A percentile compares a stretch with the other conserved stretches of the same genome.
Conservation (phyloP, 1,284 basidiomycete genomes). For the Xerocomus amazonicus region DNA sequence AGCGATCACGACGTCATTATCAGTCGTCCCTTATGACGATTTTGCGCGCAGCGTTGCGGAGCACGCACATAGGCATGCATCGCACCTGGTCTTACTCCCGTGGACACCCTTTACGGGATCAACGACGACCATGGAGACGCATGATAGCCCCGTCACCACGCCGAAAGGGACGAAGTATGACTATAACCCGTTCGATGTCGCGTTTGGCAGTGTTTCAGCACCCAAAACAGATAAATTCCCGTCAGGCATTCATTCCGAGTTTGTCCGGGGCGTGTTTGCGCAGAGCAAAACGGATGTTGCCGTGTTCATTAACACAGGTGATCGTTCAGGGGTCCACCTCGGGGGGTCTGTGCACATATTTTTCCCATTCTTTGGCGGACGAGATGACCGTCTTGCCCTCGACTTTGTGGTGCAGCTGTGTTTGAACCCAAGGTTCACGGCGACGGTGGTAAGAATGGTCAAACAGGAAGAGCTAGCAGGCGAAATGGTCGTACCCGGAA, state of each 20-base stretch:
- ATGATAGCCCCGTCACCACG: neutral
- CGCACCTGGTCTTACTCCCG: constrained; percentile 82
- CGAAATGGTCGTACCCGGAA: too few species aligned
- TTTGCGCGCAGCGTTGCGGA: constrained; percentile 65
- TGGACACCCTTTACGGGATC: constrained; percentile 49
- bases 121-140: neutral
- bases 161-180: too few species aligned
- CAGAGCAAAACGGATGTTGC: constrained; percentile 68
- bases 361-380: constrained; percentile 89
- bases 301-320: constrained; percentile 70
- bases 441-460: too few species aligned
- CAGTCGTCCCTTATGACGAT: constrained; percentile 65
- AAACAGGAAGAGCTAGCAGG: too few species aligned
- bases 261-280: constrained; percentile 76
- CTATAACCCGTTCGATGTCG: too few species aligned
- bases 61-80: constrained; percentile 57
- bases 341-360: constrained; percentile 58
- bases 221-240: constrained; percentile 18
- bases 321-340: constrained; percentile 21
- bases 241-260: constrained; percentile 64
- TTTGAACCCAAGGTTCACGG: constrained; percentile 41
- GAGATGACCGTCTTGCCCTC: constrained; percentile 86
- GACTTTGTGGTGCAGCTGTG: constrained; percentile 80
- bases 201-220: constrained; percentile 38
- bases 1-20: constrained; percentile 64